phyloP scores from a whole-genome alignment of 441 rosid species.

The Arabidopsis lyrata region DNA sequence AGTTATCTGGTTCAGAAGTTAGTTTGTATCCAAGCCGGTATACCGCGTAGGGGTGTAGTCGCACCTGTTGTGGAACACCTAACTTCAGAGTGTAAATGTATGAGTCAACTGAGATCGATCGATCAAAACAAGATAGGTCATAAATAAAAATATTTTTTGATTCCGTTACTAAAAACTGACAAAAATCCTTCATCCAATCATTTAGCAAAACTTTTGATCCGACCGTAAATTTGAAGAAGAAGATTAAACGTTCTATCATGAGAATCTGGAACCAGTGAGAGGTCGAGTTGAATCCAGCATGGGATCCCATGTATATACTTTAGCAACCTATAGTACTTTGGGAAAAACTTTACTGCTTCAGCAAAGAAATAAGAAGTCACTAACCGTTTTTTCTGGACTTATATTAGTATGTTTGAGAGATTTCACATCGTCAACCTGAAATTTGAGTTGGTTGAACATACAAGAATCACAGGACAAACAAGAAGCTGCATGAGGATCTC shows the following conservation, averaged over 20 bases:
- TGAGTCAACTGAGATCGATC: too few species aligned
- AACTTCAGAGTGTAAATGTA: too few species aligned
- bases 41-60: too few species aligned
- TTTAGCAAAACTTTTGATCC: slow-evolving; percentile 65
- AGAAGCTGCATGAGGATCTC: slow-evolving; percentile 21
- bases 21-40: too few species aligned
- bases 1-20: too few species aligned
- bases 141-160: too few species aligned
- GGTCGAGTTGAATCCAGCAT: slow-evolving; percentile 56
- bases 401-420: slow-evolving; percentile 58
- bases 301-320: slow-evolving; percentile 94
- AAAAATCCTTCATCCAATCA: slow-evolving; percentile 80
- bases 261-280: slow-evolving; percentile 19
- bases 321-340: slow-evolving; percentile 63
- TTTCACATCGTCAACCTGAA: slow-evolving; percentile 83
- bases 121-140: too few species aligned
- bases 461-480: neutral
- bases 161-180: slow-evolving; percentile 24
- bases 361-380: slow-evolving; percentile 24
- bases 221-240: slow-evolving; percentile 1
- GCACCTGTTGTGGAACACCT: too few species aligned
- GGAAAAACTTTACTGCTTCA: neutral
- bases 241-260: neutral
- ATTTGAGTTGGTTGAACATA: slow-evolving; percentile 44
- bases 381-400: slow-evolving; percentile 64